Conservation (phyloP, 177 flowering plant genomes). For the Vitis hybrid region DNA sequence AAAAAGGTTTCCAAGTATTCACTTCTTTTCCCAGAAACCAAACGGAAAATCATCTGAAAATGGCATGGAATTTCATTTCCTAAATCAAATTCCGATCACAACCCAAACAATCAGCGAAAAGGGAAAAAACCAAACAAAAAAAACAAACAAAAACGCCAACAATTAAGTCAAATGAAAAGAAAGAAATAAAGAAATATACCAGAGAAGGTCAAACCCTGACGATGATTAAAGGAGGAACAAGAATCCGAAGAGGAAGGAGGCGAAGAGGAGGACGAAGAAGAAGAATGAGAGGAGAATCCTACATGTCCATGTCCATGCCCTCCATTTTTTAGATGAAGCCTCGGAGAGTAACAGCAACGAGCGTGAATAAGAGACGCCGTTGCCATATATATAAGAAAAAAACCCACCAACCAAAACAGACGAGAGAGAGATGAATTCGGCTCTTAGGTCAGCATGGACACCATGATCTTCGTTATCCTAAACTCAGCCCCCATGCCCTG, state of each 20-base stretch:
- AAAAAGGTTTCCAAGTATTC: too few relatives aligned
- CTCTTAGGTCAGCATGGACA: too few relatives aligned
- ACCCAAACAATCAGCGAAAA: too few relatives aligned
- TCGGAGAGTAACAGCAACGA: slow-evolving; percentile 19
- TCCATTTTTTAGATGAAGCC: slow-evolving; percentile 8
- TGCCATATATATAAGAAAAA: slow-evolving; percentile 21
- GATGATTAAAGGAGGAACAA: slow-evolving; percentile 8
- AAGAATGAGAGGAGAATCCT: slow-evolving; percentile 6
- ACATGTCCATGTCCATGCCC: slow-evolving; percentile 9
- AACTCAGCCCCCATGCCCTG: too few relatives aligned
- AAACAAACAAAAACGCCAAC: too few relatives aligned
- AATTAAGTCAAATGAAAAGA: background rate
- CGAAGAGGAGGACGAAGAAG: slow-evolving; percentile 17
- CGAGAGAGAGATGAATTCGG: too few relatives aligned
- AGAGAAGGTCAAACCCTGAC: slow-evolving; percentile 10
- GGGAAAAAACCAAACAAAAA: too few relatives aligned
- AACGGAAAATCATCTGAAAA: too few relatives aligned
- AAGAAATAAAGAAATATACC: background rate
- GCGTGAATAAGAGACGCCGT: slow-evolving; percentile 27
- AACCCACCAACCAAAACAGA: background rate
- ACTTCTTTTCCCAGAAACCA: too few relatives aligned
- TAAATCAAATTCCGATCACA: too few relatives aligned
- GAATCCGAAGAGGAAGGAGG: slow-evolving; percentile 16
- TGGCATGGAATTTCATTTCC: too few relatives aligned
- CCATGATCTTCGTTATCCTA: too few relatives aligned